Conservation (phyloP, 768 basidiomycete genomes). For the Cystoderma amianthinum region DNA sequence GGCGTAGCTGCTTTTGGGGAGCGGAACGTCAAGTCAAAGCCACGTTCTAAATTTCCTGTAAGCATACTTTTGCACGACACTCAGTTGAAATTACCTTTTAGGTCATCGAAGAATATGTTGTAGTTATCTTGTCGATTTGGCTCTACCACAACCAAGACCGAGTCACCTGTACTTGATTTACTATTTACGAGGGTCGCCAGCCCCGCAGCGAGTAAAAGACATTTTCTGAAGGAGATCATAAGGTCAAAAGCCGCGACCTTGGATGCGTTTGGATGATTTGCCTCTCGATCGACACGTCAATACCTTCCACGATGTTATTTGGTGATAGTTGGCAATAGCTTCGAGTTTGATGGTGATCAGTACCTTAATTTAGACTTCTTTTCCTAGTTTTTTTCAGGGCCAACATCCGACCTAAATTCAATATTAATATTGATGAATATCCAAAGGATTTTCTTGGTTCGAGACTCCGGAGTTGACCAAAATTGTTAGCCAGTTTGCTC, state of each 20-base stretch:
- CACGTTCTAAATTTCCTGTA: slow-evolving; percentile 52
- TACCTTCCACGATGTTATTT: too few species aligned
- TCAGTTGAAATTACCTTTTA: slow-evolving; percentile 76
- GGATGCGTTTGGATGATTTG: slow-evolving; percentile 14
- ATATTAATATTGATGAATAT: too few species aligned
- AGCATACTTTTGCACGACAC: too few species aligned
- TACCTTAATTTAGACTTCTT: too few species aligned
- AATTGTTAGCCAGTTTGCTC: too few species aligned
- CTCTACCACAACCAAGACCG: slow-evolving; percentile 83
- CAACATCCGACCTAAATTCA: too few species aligned
- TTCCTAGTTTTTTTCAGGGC: too few species aligned
- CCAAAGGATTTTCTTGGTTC: too few species aligned
- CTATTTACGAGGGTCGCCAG: slow-evolving; percentile 32
- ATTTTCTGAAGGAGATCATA: slow-evolving; percentile 16
- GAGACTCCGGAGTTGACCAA: too few species aligned
- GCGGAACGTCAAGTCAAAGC: slow-evolving; percentile 85
- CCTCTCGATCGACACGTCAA: too few species aligned
- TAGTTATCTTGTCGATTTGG: slow-evolving; percentile 64
- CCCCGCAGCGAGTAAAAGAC: slow-evolving; percentile 25
- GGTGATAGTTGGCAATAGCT: too few species aligned
- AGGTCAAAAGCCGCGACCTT: slow-evolving; percentile 20
- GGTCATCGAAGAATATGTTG: slow-evolving; percentile 73
- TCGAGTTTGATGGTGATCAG: too few species aligned
- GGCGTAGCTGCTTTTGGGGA: slow-evolving; percentile 70
- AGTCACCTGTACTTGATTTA: slow-evolving; percentile 75